These are phyloP conservation scores for Gracilariopsis chorda DNA, from an alignment of 23 red algal genomes.

Conservation along the genomic window DNA sequence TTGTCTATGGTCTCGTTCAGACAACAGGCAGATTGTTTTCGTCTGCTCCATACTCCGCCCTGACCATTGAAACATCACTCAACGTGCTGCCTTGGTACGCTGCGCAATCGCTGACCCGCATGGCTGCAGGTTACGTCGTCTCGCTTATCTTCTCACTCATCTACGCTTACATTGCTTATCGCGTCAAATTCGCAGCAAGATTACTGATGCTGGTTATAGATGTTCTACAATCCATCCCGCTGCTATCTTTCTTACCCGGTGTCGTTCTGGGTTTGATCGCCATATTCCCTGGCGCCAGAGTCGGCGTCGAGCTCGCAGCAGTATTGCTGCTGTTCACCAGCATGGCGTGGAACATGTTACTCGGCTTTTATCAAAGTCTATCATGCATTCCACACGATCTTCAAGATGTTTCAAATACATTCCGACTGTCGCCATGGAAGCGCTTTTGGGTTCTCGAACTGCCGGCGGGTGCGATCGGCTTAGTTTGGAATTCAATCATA, in stretches of 20 bases:
- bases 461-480: slow-evolving; percentile 80
- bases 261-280: slow-evolving; percentile 92
- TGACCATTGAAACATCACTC: slow-evolving; percentile 48
- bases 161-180: slow-evolving; percentile 94
- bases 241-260: slow-evolving; percentile 94
- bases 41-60: slow-evolving; percentile 48
- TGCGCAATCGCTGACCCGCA: slow-evolving; percentile 75
- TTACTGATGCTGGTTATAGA: slow-evolving; percentile 91
- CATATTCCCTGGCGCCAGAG: slow-evolving; percentile 87
- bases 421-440: slow-evolving; percentile 88
- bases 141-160: slow-evolving; percentile 89
- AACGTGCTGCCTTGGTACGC: slow-evolving; percentile 81
- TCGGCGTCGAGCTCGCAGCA: slow-evolving; percentile 94
- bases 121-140: slow-evolving; percentile 82
- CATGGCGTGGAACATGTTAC: slow-evolving; percentile 99
- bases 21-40: slow-evolving; percentile 66
- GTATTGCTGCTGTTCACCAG: slow-evolving; percentile 95
- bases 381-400: slow-evolving; percentile 90
- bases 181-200: slow-evolving; percentile 87
- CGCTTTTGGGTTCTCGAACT: slow-evolving; percentile 94
- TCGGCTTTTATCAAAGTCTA: slow-evolving; percentile 96
- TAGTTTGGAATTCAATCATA: slow-evolving; percentile 99
- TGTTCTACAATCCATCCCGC: slow-evolving; percentile 92
- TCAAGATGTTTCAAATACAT: slow-evolving; percentile 75
- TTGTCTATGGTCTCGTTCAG: slow-evolving; percentile 55